A percentile compares a stretch with the other conserved stretches of the same genome.
Conservation (phyloP, 768 basidiomycete species). For the Strobilomyces confusus region DNA sequence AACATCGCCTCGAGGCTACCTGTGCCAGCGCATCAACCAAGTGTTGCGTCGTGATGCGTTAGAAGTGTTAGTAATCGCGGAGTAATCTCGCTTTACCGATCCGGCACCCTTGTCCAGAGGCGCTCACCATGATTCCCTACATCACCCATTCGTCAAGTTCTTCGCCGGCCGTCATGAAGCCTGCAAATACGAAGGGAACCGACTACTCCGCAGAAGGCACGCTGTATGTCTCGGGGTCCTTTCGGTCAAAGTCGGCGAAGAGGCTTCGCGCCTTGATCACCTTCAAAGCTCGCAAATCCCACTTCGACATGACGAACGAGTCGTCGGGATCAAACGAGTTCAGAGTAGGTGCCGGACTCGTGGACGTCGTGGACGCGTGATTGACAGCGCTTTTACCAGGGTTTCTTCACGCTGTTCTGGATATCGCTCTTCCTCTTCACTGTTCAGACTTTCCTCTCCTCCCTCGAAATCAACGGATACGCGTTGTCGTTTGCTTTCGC, state of each 20-base stretch:
- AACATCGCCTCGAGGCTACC: background rate
- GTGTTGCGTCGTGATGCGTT: background rate
- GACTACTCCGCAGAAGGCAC: conserved; percentile 56
- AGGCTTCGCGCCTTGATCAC: conserved; percentile 79
- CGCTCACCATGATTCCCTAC: conserved; percentile 1
- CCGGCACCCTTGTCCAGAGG: background rate
- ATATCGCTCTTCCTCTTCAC: conserved; percentile 81
- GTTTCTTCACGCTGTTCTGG: conserved; percentile 96
- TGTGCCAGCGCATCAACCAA: background rate
- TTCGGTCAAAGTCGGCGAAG: conserved; percentile 68
- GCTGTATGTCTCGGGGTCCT: conserved; percentile 71
- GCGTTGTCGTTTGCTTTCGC: conserved; percentile 80
- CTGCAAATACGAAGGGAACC: background rate
- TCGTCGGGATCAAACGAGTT: conserved; percentile 78
- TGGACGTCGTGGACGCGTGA: conserved; percentile 1
- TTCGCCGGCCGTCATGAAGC: conserved; percentile 13
- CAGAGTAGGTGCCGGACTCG: conserved; percentile 42
- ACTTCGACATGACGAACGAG: conserved; percentile 80
- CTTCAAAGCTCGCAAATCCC: conserved; percentile 82
- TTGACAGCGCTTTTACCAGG: conserved; percentile 40
- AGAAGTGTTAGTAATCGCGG: conserved; percentile 1
- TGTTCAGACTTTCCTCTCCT: conserved; percentile 70
- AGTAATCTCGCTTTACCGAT: background rate
- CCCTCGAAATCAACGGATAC: conserved; percentile 73
- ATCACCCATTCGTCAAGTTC: conserved; percentile 3